phyloP scores from a whole-genome alignment of 495 filamentous ascomycete species.

The Neurospora terricola region DNA sequence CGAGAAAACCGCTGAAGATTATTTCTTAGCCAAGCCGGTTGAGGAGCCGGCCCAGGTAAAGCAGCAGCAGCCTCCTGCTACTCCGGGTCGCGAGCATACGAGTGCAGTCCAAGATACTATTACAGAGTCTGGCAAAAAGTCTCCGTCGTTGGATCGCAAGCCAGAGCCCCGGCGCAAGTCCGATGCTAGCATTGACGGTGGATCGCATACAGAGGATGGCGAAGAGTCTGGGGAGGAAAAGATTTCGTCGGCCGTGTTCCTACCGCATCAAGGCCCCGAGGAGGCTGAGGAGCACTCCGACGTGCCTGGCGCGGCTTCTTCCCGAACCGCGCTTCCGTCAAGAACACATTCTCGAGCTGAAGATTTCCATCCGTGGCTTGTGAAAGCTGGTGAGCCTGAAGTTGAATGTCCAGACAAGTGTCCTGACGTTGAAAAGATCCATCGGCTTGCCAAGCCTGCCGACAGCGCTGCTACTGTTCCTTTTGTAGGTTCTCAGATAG shows the following conservation, averaged over 20 bases:
- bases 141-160: constrained; percentile 1
- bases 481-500: constrained; percentile 21
- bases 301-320: constrained; percentile 24
- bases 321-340: constrained; percentile 10
- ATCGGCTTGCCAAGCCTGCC: constrained; percentile 11
- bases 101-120: constrained; percentile 1
- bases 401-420: constrained; percentile 21
- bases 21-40: constrained; percentile 6
- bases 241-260: constrained; percentile 88
- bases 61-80: constrained; percentile 1
- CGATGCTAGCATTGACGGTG: constrained; percentile 21
- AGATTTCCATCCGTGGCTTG: constrained; percentile 39
- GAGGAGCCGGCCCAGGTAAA: neutral
- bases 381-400: constrained; percentile 41
- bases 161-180: constrained; percentile 14
- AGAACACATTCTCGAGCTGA: constrained; percentile 22
- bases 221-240: constrained; percentile 87
- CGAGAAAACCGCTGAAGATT: constrained; percentile 13
- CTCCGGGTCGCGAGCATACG: neutral
- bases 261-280: constrained; percentile 69
- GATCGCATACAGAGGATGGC: constrained; percentile 49
- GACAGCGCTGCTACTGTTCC: constrained; percentile 6
- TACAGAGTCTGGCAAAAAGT: neutral
- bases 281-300: constrained; percentile 37
- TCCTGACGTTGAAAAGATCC: constrained; percentile 9